Percentiles rank a stretch among this genome's conserved stretches.
phyloP scores from a whole-genome alignment of 2,329 filamentous ascomycete species.

The Cladosporium sp. region DNA sequence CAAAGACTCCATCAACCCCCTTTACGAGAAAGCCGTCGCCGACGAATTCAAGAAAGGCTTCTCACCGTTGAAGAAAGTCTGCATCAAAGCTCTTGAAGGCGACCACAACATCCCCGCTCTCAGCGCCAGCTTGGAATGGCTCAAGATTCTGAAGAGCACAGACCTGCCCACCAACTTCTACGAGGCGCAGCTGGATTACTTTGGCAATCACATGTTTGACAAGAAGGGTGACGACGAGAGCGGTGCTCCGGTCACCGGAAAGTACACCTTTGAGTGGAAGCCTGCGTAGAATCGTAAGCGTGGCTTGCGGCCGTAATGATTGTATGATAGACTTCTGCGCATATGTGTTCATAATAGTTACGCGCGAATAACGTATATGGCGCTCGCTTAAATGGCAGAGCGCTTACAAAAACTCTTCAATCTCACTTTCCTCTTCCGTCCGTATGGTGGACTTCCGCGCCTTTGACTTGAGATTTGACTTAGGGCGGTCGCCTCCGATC shows the following conservation, averaged over 20 bases:
- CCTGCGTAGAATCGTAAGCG: slow-evolving; percentile 26
- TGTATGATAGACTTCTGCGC: background rate
- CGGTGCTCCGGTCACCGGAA: slow-evolving; percentile 50
- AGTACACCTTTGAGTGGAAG: slow-evolving; percentile 62
- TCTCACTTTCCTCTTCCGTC: background rate
- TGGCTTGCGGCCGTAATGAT: background rate
- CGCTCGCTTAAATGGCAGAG: background rate
- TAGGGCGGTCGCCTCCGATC: slow-evolving; percentile 2
- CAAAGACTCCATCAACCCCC: slow-evolving; percentile 43
- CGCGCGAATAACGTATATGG: background rate
- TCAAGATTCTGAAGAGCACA: slow-evolving; percentile 58
- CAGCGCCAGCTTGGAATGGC: slow-evolving; percentile 59
- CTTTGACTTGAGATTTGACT: too few species aligned
- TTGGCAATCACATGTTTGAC: slow-evolving; percentile 64
- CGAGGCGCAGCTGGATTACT: slow-evolving; percentile 67
- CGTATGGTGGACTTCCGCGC: too few species aligned
- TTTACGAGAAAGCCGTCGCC: slow-evolving; percentile 45
- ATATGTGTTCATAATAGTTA: background rate
- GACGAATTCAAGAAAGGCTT: slow-evolving; percentile 51
- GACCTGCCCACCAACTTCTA: slow-evolving; percentile 63
- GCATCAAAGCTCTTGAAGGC: slow-evolving; percentile 49
- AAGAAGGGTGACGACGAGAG: slow-evolving; percentile 48
- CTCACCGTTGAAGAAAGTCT: slow-evolving; percentile 50
- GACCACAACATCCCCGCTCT: slow-evolving; percentile 60
- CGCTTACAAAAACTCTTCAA: background rate